Conservation (phyloP, 2,329 filamentous ascomycete genomes). For the Pestalotiopsis sp. region DNA sequence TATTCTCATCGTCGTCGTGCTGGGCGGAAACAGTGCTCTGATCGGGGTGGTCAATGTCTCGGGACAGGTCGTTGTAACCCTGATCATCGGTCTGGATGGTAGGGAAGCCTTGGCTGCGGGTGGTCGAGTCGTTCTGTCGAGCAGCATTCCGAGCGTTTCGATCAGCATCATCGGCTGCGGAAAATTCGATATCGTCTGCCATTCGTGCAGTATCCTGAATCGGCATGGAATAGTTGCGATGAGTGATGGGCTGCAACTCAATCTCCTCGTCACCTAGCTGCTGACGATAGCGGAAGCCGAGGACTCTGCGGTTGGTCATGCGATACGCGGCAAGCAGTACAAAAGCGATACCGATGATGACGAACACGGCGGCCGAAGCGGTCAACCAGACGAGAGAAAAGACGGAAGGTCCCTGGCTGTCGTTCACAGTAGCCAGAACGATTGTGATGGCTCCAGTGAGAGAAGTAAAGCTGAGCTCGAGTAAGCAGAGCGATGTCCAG, state of each 20-base stretch:
- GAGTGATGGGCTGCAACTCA: not conserved
- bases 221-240: not conserved
- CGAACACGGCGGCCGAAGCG: not conserved
- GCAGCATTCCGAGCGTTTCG: not conserved
- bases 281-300: not conserved
- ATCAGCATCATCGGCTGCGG: not conserved
- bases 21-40: not conserved
- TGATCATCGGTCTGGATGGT: not conserved
- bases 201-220: not conserved
- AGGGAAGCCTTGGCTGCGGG: not conserved
- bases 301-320: not conserved
- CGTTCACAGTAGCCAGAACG: not conserved
- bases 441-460: not conserved
- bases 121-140: not conserved
- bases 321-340: not conserved
- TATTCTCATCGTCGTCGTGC: too few relatives aligned
- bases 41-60: not conserved
- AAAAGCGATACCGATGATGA: not conserved
- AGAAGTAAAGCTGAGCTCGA: not conserved
- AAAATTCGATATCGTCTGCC: not conserved
- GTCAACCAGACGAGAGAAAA: not conserved
- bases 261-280: not conserved
- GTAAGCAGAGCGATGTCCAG: not conserved
- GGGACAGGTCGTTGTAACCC: not conserved
- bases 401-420: too few relatives aligned